Evolutionary conservation across 2,329 filamentous ascomycete species (phyloP).

Genomic region (Gaeumannomyces sp.): DNA sequence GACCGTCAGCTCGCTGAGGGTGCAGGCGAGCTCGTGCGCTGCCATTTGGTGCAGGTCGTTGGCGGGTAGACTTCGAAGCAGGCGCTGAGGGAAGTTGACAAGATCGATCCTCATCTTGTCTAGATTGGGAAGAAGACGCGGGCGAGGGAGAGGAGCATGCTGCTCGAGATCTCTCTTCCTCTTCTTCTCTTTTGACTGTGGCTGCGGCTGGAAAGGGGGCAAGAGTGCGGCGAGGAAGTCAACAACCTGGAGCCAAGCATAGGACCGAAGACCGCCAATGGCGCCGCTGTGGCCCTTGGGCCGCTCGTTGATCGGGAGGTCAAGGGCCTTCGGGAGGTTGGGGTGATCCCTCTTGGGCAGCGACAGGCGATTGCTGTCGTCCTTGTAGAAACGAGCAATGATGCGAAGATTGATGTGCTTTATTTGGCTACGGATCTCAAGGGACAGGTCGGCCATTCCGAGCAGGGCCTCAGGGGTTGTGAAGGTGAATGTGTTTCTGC

Average conservation of each 20-base stretch:
- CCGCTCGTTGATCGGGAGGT: slow-evolving; percentile 35
- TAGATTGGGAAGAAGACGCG: slow-evolving; percentile 41
- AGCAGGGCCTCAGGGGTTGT: slow-evolving; percentile 44
- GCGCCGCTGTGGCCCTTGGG: slow-evolving; percentile 39
- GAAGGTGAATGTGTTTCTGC: slow-evolving; percentile 47
- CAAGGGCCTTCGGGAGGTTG: slow-evolving; percentile 34
- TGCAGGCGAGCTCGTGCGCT: slow-evolving; percentile 47
- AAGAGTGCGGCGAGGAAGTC: slow-evolving; percentile 46
- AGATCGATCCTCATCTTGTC: slow-evolving; percentile 44
- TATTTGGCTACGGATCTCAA: slow-evolving; percentile 36
- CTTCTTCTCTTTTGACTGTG: slow-evolving; percentile 26
- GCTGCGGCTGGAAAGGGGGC: slow-evolving; percentile 41
- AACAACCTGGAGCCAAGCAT: slow-evolving; percentile 46
- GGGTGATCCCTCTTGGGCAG: slow-evolving; percentile 37
- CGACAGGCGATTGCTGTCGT: slow-evolving; percentile 36
- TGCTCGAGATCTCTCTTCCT: background rate
- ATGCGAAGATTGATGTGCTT: slow-evolving; percentile 43
- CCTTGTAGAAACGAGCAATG: slow-evolving; percentile 50
- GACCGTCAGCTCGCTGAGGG: slow-evolving; percentile 45
- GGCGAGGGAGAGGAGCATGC: slow-evolving; percentile 17
- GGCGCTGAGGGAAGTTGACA: slow-evolving; percentile 45
- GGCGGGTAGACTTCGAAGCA: slow-evolving; percentile 37
- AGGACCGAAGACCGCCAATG: slow-evolving; percentile 47
- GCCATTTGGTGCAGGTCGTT: slow-evolving; percentile 45
- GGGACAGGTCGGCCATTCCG: slow-evolving; percentile 40